Evolutionary conservation across 139 green algal genomes (phyloP), one percentile per base, ranked within the genome.

Genomic region (Chlamydomonas sphaeroides): DNA sequence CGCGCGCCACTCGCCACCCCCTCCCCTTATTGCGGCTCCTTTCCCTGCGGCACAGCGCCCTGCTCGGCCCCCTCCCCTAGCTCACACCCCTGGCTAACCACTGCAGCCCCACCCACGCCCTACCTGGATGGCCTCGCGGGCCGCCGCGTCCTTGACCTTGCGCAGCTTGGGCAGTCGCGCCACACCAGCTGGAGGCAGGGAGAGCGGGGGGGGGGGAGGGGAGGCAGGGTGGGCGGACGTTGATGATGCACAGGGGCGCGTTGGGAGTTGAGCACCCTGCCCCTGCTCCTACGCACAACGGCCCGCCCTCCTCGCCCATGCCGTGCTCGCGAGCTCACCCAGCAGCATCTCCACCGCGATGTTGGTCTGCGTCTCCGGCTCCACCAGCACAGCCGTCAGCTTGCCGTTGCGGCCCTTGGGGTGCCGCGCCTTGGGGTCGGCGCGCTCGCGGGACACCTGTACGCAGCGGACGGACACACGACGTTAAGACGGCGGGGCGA

Each of bases 161-260:
- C 69, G 79, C 66, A 95, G 80, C 83, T 88, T 92, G 39, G 89
- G 89, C 77, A 91, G 89, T 23, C 85, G 86, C 10, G 90, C 90
- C 59, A 89, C 42, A 33, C 90, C 90, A 63, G 89, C 71, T 83
- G 84, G 38, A 21, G n/a, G n/a, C n/a, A n/a, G n/a, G n/a, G n/a
- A n/a, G n/a, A n/a, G n/a, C n/a, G 48, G 18, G 32, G 21, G 18
- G 18, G n/a, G 17, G 14, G 67, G 67, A 1, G 41, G 67, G 65
- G 15, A 5, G 70, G 69, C 63, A 62, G 26, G 15, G 32, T 26
- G 23, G 39, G 35, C 0, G 61, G 42, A 3, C 33, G 5, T 48
- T 6, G 18, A 42, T n/a, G n/a, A n/a, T n/a, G n/a, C n/a, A n/a
- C n/a, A n/a, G n/a, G n/a, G n/a, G n/a, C n/a, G n/a, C n/a, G n/a